Evolutionary conservation across 495 filamentous ascomycete species (phyloP), one percentile per base, ranked within the genome.

Genomic region (Podospora anserina): DNA sequence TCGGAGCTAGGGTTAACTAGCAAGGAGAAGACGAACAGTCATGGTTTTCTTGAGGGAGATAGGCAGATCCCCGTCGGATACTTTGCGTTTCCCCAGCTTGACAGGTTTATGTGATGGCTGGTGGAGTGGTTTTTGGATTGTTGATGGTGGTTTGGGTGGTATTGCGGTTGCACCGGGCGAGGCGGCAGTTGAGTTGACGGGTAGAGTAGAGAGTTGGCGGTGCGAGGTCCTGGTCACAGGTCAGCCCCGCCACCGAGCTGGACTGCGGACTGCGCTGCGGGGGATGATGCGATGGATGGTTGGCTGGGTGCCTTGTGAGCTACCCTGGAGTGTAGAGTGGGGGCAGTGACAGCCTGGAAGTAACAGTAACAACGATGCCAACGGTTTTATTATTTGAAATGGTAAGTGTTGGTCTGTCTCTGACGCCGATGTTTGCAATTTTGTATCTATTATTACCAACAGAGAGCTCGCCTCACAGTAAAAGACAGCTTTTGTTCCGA

Each of bases 61-160:
- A 82, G 84, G 81, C 78, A 85, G 79, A 75, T 92, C 87, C 82
- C 90, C 90, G 82, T 87, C 85, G 72, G 92, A 93, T 76, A 88
- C 84, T 84, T 91, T 94, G 82, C 92, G 91, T 87, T 96, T 92
- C 86, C 88, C 90, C 88, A 89, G 89, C 73, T 79, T 79, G 77
- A 72, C 70, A 39, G 60, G 59, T 30, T 44, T 56, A 34, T 62
- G 44, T 26, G 55, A 26, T 55, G 30, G 55, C 4, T 53, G 20
- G 34, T 30, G 49, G 19, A 2, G 27, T 9, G 23, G 26, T 23
- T 44, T 56, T 26, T 49, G 26, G 49, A 27, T 39, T 53, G 28
- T 16, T 11, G 30, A 32, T 63, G 26, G 39, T 30, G 64, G 64
- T 34, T 32, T 66, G 66, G 9, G 39, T 30, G 23, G 64, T 34